Evolutionary conservation across 768 basidiomycete species (phyloP).

Genomic region (Phanerochaete sordida): DNA sequence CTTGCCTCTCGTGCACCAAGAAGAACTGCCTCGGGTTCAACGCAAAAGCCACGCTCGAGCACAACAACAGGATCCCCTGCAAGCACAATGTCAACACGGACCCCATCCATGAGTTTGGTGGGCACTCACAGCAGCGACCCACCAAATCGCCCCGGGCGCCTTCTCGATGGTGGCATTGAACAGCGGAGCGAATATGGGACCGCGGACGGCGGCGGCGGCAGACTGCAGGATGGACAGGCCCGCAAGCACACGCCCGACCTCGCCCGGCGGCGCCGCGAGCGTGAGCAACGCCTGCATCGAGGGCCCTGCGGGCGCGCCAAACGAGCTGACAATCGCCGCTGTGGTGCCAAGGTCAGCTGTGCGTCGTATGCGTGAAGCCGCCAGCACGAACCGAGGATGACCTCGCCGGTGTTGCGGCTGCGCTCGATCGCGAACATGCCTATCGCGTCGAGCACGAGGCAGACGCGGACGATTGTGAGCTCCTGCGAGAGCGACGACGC

Average conservation of each 20-base stretch:
- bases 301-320: constrained; percentile 3
- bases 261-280: not conserved
- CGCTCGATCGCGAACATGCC: constrained; percentile 3
- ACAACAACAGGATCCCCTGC: no score
- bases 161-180: not conserved
- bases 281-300: constrained; percentile 5
- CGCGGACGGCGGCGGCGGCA: not conserved
- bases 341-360: not conserved
- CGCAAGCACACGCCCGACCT: constrained; percentile 4
- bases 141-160: constrained; percentile 1
- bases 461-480: not conserved
- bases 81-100: no score
- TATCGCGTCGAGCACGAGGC: constrained; percentile 1
- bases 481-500: not conserved
- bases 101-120: no score
- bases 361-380: no score
- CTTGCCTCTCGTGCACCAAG: no score
- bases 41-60: no score
- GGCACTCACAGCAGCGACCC: not conserved
- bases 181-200: not conserved
- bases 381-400: not conserved
- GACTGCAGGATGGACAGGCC: constrained; percentile 1
- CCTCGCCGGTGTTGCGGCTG: constrained; percentile 2
- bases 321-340: not conserved
- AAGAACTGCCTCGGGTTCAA: no score